These are phyloP conservation scores for Aspergillus flavus DNA, from an alignment of 2,329 filamentous ascomycete genomes.

Conservation along the genomic window DNA sequence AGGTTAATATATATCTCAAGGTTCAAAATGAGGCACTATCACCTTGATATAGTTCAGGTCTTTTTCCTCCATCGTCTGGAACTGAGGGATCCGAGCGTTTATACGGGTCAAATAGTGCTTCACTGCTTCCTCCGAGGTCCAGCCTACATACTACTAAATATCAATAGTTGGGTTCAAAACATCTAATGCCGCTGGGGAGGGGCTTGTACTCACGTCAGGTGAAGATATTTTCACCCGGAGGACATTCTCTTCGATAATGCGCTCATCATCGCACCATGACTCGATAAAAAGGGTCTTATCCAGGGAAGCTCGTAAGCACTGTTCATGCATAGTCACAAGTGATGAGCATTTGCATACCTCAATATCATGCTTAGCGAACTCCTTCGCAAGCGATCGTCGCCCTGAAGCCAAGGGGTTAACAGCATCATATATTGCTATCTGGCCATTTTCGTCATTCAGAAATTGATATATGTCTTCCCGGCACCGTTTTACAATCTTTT, in stretches of 20 bases:
- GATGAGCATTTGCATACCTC: conserved; percentile 57
- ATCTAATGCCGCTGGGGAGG: conserved; percentile 9
- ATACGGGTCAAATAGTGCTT: conserved; percentile 89
- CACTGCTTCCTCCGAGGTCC: conserved; percentile 90
- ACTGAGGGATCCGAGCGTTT: conserved; percentile 88
- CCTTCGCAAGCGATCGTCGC: conserved; percentile 82
- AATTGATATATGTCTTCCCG: conserved; percentile 96
- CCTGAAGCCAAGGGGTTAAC: conserved; percentile 89
- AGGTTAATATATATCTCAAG: conserved; percentile 16
- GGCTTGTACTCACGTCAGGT: conserved; percentile 70
- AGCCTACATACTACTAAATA: conserved; percentile 73
- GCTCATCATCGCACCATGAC: conserved; percentile 89
- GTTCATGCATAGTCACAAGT: background rate
- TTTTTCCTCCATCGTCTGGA: conserved; percentile 92
- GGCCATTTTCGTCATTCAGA: conserved; percentile 94
- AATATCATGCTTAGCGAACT: conserved; percentile 97
- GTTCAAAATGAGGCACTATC: background rate
- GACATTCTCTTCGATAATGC: conserved; percentile 94
- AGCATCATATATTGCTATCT: conserved; percentile 97
- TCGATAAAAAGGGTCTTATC: conserved; percentile 92
- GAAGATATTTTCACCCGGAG: conserved; percentile 97
- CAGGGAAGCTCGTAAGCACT: background rate
- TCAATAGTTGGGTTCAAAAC: conserved; percentile 8
- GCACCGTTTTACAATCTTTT: conserved; percentile 97
- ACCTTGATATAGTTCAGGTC: conserved; percentile 94